These are phyloP conservation scores for Termitomyces sp. DNA, from an alignment of 768 basidiomycete species.

Conservation along the genomic window DNA sequence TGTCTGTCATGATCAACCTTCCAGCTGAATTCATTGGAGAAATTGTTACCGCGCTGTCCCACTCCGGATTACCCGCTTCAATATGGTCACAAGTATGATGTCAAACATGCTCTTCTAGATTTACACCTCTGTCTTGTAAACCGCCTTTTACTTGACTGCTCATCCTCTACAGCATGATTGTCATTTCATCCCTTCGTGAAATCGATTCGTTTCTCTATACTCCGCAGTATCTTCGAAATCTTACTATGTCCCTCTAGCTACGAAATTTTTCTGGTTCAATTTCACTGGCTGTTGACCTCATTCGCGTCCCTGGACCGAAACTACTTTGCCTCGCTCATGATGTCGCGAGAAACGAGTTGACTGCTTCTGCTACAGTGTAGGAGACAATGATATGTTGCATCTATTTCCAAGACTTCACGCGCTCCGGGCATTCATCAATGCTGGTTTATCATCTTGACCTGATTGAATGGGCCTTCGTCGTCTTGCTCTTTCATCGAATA, in stretches of 20 bases:
- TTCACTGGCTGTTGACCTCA: conserved; percentile 3
- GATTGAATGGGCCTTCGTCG: conserved; percentile 9
- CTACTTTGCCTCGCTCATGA: conserved; percentile 11
- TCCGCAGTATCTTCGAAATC: background rate
- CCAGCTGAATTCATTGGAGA: conserved; percentile 12
- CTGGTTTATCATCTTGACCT: conserved; percentile 8
- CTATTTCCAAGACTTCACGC: conserved; percentile 9
- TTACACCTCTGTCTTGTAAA: conserved; percentile 7
- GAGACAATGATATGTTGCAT: conserved; percentile 7
- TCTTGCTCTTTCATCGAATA: conserved; percentile 10
- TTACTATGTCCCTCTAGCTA: conserved; percentile 7
- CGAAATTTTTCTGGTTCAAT: conserved; percentile 3
- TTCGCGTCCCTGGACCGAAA: conserved; percentile 1
- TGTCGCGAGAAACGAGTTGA: conserved; percentile 5
- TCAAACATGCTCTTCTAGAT: conserved; percentile 2
- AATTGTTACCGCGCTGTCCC: conserved; percentile 5
- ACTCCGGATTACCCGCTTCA: conserved; percentile 3
- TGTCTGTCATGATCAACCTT: conserved; percentile 3
- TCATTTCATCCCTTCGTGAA: conserved; percentile 5
- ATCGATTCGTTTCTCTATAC: conserved; percentile 4
- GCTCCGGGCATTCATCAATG: conserved; percentile 10
- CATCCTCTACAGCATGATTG: conserved; percentile 8
- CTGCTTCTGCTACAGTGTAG: conserved; percentile 1
- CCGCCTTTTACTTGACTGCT: conserved; percentile 1
- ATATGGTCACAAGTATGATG: conserved; percentile 10